Conservation (phyloP, 305 asterid genomes). For the Solanum aculeatissimum region DNA sequence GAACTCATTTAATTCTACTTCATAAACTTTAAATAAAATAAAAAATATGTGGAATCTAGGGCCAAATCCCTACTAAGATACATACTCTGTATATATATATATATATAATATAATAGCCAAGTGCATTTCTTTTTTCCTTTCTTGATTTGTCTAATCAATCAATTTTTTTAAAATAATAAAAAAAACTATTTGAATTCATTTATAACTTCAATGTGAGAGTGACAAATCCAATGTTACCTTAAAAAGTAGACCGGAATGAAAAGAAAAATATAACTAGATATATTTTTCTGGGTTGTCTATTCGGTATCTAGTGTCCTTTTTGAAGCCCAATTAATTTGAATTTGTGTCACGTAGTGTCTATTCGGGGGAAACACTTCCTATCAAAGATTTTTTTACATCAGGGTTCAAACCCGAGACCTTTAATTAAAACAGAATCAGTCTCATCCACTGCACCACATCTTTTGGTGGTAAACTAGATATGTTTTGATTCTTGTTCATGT, state of each 20-base stretch:
- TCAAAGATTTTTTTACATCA: too few relatives aligned
- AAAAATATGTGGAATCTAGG: not conserved
- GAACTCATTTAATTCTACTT: not conserved
- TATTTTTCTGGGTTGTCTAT: too few relatives aligned
- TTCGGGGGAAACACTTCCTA: too few relatives aligned
- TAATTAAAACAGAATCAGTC: too few relatives aligned
- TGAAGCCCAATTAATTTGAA: too few relatives aligned
- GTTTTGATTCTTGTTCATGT: not conserved
- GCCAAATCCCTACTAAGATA: not conserved
- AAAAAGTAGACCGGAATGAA: not conserved
- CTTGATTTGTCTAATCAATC: not conserved
- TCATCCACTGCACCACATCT: too few relatives aligned
- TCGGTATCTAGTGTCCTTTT: fast-evolving
- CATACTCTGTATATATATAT: not conserved
- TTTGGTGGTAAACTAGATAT: not conserved
- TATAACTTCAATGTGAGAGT: not conserved
- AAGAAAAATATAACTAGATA: not conserved
- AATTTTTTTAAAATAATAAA: too few relatives aligned
- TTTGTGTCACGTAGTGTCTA: fast-evolving
- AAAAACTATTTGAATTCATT: not conserved
- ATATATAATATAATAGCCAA: not conserved
- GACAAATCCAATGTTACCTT: not conserved
- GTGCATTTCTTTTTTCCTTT: too few relatives aligned
- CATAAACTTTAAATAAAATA: not conserved
- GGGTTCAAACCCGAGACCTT: too few relatives aligned